phyloP scores from a whole-genome alignment of 140 eudicot species.

The Erigeron philadelphicus region DNA sequence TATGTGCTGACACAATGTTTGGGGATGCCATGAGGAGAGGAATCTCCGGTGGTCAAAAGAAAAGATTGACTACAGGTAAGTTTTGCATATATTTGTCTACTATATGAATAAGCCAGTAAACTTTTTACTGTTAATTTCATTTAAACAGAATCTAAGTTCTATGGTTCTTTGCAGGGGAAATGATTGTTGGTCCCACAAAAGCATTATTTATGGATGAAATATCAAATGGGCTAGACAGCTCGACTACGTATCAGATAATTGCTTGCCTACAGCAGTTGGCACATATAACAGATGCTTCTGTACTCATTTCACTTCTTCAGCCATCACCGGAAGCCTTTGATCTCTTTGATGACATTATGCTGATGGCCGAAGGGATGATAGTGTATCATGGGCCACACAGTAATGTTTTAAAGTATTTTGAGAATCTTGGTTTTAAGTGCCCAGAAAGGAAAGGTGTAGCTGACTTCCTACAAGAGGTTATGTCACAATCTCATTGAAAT shows the following conservation, averaged over 20 bases:
- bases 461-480: conserved; percentile 72
- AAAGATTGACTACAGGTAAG: conserved; percentile 43
- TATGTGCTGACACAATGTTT: conserved; percentile 41
- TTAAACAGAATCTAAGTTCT: conserved; percentile 1
- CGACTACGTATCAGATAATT: conserved; percentile 64
- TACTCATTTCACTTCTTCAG: conserved; percentile 60
- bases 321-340: conserved; percentile 69
- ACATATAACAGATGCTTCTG: conserved; percentile 56
- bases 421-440: conserved; percentile 54
- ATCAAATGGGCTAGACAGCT: conserved; percentile 70
- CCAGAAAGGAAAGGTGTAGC: conserved; percentile 73
- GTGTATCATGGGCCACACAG: conserved; percentile 63
- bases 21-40: conserved; percentile 54
- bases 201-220: conserved; percentile 63
- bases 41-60: conserved; percentile 63
- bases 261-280: conserved; percentile 56
- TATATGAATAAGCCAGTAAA: neutral
- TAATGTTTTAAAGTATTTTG: conserved; percentile 46
- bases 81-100: neutral
- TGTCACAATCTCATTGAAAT: neutral
- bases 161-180: conserved; percentile 43
- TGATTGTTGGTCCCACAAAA: conserved; percentile 69
- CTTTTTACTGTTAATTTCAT: neutral
- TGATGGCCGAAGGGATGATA: conserved; percentile 62
- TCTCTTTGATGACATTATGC: conserved; percentile 58